phyloP scores from a whole-genome alignment of 2,329 filamentous ascomycete genomes.

The Diplodia mutila region DNA sequence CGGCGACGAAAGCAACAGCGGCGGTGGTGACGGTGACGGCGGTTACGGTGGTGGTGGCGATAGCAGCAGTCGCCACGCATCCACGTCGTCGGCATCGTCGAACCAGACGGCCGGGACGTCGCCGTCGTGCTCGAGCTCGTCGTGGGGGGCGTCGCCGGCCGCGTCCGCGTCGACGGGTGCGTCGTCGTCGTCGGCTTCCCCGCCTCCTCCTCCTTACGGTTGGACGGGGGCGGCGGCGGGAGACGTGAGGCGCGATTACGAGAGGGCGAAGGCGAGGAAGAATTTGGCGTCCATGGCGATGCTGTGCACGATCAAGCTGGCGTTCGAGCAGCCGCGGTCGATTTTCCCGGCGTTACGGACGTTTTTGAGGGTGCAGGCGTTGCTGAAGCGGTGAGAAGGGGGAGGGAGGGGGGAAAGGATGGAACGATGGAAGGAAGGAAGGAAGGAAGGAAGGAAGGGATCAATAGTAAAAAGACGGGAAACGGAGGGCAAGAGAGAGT shows the following conservation, averaged over 20 bases:
- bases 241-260: conserved; percentile 11
- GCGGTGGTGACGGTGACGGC: too few relatives aligned
- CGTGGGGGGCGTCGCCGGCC: too few relatives aligned
- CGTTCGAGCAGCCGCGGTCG: conserved; percentile 7
- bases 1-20: too few relatives aligned
- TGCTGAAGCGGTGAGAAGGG: conserved; percentile 17
- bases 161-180: not conserved
- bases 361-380: conserved; percentile 20
- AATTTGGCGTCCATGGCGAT: conserved; percentile 4
- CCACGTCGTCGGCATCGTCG: not conserved
- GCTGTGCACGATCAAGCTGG: conserved; percentile 12
- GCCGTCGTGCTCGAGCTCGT: too few relatives aligned
- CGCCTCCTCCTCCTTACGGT: not conserved
- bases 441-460: not conserved
- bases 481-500: not conserved
- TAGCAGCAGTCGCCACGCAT: not conserved
- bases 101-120: too few relatives aligned
- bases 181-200: not conserved
- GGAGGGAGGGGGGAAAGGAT: not conserved
- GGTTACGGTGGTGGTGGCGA: too few relatives aligned
- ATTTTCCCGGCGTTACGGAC: conserved; percentile 14
- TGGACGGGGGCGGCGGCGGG: not conserved
- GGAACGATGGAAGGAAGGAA: not conserved
- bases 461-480: too few relatives aligned
- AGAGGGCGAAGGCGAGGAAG: conserved; percentile 19